Conservation (phyloP, 306 rosid species). For the Cucumis hystrix region DNA sequence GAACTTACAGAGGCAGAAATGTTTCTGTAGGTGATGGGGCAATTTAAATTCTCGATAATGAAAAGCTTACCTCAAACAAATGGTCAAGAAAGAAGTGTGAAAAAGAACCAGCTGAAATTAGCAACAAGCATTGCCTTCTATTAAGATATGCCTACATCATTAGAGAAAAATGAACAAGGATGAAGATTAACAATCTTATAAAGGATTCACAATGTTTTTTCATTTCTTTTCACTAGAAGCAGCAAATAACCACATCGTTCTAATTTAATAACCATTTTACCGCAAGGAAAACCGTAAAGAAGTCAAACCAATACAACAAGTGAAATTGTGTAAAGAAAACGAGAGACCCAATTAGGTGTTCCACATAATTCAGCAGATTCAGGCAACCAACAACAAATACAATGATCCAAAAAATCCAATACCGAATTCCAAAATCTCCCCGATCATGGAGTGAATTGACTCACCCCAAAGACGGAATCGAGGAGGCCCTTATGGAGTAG, state of each 20-base stretch:
- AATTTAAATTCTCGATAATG: not conserved
- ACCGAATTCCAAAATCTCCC: not conserved
- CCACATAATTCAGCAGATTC: not conserved
- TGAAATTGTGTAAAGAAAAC: not conserved
- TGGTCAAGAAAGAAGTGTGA: constrained; percentile 80
- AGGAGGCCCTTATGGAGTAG: constrained; percentile 38
- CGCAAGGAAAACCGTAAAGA: not conserved
- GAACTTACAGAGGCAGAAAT: not conserved
- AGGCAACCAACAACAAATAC: not conserved
- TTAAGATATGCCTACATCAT: constrained; percentile 48
- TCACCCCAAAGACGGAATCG: constrained; percentile 44
- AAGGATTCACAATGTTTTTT: not conserved
- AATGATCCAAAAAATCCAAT: not conserved
- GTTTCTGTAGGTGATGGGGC: not conserved
- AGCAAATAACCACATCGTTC: not conserved
- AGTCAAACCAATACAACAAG: not conserved
- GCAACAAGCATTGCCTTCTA: constrained; percentile 51
- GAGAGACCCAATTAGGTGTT: not conserved
- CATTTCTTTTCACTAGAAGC: not conserved
- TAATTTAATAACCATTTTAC: not conserved
- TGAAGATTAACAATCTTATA: not conserved
- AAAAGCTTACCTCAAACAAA: constrained; percentile 61
- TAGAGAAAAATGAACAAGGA: not conserved
- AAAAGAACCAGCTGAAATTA: constrained; percentile 74
- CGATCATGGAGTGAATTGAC: not conserved